A percentile compares a stretch with the other conserved stretches of the same genome.
These are phyloP conservation scores for Chaetomiaceae sp. DNA, from an alignment of 2,329 filamentous ascomycete genomes.

Conservation along the genomic window DNA sequence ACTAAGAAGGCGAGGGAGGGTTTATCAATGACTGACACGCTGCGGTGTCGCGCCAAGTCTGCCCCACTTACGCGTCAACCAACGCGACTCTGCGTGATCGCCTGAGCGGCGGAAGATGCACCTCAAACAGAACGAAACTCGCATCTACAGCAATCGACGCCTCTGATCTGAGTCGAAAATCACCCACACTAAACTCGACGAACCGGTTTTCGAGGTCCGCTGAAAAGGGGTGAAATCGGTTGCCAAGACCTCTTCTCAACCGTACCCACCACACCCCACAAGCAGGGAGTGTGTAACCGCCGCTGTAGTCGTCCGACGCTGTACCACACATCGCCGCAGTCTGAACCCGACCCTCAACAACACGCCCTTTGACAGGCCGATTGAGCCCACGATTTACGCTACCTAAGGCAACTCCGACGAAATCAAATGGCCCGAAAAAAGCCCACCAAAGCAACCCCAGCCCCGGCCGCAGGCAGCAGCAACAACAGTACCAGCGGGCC, in stretches of 20 bases:
- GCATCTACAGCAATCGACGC: too few relatives aligned
- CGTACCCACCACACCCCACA: background rate
- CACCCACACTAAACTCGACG: too few relatives aligned
- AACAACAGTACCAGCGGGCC: background rate
- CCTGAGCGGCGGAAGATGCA: too few relatives aligned
- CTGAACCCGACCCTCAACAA: background rate
- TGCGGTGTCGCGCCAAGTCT: background rate
- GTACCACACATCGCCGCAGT: too few relatives aligned
- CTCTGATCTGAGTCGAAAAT: too few relatives aligned
- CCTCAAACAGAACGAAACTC: background rate
- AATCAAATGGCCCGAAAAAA: background rate
- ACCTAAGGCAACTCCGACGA: too few relatives aligned
- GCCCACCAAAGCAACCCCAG: too few relatives aligned
- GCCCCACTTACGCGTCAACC: constrained; percentile 6
- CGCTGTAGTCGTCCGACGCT: background rate
- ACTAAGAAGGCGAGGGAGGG: too few relatives aligned
- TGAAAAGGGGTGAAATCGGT: background rate
- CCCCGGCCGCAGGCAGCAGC: background rate
- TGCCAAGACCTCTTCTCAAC: background rate
- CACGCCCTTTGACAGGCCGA: too few relatives aligned
- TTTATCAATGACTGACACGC: background rate
- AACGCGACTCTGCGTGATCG: background rate
- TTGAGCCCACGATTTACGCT: too few relatives aligned
- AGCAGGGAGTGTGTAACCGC: background rate
- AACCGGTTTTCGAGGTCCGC: too few relatives aligned